Evolutionary conservation across 495 filamentous ascomycete genomes (phyloP), one percentile per base, ranked within the genome.

Genomic region (Xylaria acuta): DNA sequence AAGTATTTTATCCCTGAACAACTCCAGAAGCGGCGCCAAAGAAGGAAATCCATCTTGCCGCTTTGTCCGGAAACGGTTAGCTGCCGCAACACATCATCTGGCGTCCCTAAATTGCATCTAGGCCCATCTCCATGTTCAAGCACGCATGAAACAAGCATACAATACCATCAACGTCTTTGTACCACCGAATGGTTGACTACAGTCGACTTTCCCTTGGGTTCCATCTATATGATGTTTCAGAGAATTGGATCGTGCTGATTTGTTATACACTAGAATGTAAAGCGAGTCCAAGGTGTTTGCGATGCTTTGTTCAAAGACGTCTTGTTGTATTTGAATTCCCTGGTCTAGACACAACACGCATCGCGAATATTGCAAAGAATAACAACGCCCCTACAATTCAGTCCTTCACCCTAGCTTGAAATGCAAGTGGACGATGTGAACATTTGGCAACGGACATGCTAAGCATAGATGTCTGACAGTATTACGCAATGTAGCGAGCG

Each of bases 41-140:
- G 63, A 65, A 65, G 41, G 63, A 45, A 65, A 65, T 16, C 11
- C 3, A 25, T 53, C 41, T 51, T 51, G 20, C 20, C 18, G 16
- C 43, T 11, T 30, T 14, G 43, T 41, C 65, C 49, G 14, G 25
- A 67, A 67, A 41, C n/a, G 49, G 65, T 36, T 67, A 67, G 65
- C 65, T 67, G 65, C 65, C 65, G 65, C 65, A 54, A 30, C 65
- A 32, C 65, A 67, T 67, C 65, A 54, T 67, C 45, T 36, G 30
- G 22, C 30, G 47, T 51, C 7, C n/a, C 47, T n/a, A 51, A 25
- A 51, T 51, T 22, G 8, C n/a, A 51, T 51, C 47, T 51, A 51
- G 11, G 25, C 5, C 12, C 1, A 1, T 59, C 30, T n/a, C 30
- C 14, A 20, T 58, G 12, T 56, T 58, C 30, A 18, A 34, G 30